Conservation (phyloP, 306 rosid genomes). For the Malus sieversii region DNA sequence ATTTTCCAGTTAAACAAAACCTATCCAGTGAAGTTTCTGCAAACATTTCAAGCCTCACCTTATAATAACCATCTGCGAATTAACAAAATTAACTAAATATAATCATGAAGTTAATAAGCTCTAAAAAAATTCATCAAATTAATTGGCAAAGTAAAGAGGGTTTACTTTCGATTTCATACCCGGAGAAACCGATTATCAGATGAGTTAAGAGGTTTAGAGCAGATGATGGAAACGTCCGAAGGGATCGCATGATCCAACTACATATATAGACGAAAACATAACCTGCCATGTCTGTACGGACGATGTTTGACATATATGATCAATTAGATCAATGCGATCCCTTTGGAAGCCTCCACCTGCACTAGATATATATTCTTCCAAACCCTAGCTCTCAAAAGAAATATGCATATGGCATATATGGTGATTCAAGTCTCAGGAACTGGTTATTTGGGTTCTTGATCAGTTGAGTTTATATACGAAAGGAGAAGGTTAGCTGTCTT, state of each 20-base stretch:
- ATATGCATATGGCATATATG: conserved; percentile 3
- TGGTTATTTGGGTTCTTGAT: conserved; percentile 15
- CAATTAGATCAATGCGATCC: conserved; percentile 84
- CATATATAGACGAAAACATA: not conserved
- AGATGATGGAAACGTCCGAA: conserved; percentile 50
- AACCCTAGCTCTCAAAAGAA: not conserved
- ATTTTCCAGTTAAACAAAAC: not conserved
- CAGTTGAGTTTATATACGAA: conserved; percentile 10
- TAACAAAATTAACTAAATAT: not conserved
- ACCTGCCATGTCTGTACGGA: not conserved
- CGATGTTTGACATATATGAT: not conserved
- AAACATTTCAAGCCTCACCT: not conserved
- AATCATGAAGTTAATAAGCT: not conserved
- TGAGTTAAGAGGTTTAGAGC: conserved; percentile 11
- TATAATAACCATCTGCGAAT: not conserved
- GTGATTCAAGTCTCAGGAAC: conserved; percentile 17
- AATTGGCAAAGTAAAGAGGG: not conserved
- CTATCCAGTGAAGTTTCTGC: not conserved
- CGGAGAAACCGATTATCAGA: not conserved
- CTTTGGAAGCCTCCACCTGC: conserved; percentile 82
- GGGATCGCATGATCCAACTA: conserved; percentile 69
- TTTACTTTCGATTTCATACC: not conserved
- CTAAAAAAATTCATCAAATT: not conserved
- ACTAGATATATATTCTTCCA: conserved; percentile 6
- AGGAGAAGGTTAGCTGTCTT: conserved; percentile 4